Conservation (phyloP, 177 flowering plant genomes). For the Vitis hybrid region DNA sequence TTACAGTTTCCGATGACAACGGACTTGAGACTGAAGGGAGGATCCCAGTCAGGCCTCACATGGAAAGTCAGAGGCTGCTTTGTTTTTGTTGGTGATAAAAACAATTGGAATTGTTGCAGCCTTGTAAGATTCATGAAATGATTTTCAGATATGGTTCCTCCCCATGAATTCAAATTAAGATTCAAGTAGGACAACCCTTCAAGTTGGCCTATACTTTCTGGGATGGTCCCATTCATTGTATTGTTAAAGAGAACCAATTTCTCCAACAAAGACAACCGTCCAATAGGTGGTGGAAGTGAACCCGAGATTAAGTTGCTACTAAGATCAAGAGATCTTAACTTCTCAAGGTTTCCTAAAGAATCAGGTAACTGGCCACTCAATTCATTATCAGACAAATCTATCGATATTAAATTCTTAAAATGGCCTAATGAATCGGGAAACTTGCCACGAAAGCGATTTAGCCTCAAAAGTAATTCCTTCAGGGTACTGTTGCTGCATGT, state of each 20-base stretch:
- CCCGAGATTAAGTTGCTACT: slow-evolving; percentile 14
- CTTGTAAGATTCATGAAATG: background rate
- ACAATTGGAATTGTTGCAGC: no score
- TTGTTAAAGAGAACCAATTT: slow-evolving; percentile 14
- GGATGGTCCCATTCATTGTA: slow-evolving; percentile 20
- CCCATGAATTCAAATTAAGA: slow-evolving; percentile 15
- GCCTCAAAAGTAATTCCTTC: no score
- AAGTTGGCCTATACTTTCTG: slow-evolving; percentile 23
- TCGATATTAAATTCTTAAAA: slow-evolving; percentile 4
- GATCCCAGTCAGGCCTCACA: no score
- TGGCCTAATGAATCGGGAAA: slow-evolving; percentile 6
- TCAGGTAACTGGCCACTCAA: slow-evolving; percentile 12
- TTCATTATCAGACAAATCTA: slow-evolving; percentile 10
- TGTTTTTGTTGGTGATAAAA: no score
- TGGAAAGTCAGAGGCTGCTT: no score
- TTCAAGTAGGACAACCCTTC: no score
- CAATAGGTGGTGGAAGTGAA: slow-evolving; percentile 15
- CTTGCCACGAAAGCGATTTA: background rate
- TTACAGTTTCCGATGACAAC: no score
- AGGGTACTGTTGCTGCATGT: no score
- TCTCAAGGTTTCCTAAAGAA: slow-evolving; percentile 7
- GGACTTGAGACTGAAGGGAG: no score
- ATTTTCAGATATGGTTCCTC: slow-evolving; percentile 12
- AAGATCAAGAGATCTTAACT: slow-evolving; percentile 6
- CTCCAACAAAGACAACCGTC: slow-evolving; percentile 10